Conservation (phyloP, 495 filamentous ascomycete genomes). For the Neurospora sp. region DNA sequence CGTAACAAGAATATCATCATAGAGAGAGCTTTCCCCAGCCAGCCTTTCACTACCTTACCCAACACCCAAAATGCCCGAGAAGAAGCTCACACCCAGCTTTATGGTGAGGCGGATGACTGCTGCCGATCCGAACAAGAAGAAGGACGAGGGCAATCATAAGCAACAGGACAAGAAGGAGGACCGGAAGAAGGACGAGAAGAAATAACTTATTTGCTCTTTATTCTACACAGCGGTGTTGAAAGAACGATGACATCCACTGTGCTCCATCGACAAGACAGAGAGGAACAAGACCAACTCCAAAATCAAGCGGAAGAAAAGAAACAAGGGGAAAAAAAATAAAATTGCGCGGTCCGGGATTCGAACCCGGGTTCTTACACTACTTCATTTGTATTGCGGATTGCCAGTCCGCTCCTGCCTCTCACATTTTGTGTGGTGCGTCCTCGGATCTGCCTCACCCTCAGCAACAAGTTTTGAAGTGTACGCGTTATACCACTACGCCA, state of each 20-base stretch:
- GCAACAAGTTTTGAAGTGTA: not conserved
- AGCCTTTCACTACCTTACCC: not conserved
- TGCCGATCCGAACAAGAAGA: not conserved
- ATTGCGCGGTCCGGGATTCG: not conserved
- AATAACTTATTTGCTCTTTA: not conserved
- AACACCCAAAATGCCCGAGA: not conserved
- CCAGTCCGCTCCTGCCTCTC: not conserved
- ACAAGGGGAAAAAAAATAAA: not conserved
- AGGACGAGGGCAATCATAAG: not conserved
- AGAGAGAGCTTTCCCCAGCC: not conserved
- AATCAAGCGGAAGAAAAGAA: not conserved
- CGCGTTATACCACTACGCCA: not conserved
- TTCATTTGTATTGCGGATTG: not conserved
- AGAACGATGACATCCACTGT: not conserved
- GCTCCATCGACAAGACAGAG: not conserved
- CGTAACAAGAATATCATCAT: not conserved
- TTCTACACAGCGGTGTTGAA: not conserved
- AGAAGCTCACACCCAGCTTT: not conserved
- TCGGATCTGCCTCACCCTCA: not conserved
- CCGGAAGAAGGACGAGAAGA: not conserved
- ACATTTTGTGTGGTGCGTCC: not conserved
- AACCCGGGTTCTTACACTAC: not conserved
- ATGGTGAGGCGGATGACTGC: not conserved
- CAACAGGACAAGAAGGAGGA: not conserved
- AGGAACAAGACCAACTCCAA: not conserved